Percentiles rank a stretch among this genome's conserved stretches.
Conservation (phyloP, 192 early-diverging fungal species). For the Gryganskiella cystojenkinii region DNA sequence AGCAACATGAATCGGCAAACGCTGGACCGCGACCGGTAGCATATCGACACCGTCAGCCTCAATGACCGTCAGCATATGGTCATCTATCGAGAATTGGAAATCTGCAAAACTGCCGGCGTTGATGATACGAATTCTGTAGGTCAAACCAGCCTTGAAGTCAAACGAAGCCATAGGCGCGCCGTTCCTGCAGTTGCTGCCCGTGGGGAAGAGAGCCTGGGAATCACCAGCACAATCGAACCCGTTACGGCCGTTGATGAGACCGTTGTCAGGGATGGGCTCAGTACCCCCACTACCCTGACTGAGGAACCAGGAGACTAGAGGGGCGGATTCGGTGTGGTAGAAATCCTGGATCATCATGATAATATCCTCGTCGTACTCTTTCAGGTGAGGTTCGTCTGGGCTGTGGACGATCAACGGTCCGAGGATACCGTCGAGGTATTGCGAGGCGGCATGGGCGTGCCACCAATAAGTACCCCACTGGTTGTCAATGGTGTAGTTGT, state of each 20-base stretch:
- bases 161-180: slow-evolving; percentile 28
- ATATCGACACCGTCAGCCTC: slow-evolving; percentile 55
- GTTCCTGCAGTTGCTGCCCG: slow-evolving; percentile 15
- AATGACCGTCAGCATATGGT: slow-evolving; percentile 49
- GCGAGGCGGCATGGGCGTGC: slow-evolving; percentile 53
- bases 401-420: slow-evolving; percentile 29
- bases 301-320: slow-evolving; percentile 46
- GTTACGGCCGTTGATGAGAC: slow-evolving; percentile 24
- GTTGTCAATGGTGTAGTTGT: slow-evolving; percentile 43
- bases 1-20: slow-evolving; percentile 52
- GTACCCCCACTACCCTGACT: slow-evolving; percentile 29
- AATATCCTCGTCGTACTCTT: slow-evolving; percentile 51
- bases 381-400: slow-evolving; percentile 34
- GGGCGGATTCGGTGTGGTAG: slow-evolving; percentile 28
- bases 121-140: slow-evolving; percentile 51
- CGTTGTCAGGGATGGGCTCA: slow-evolving; percentile 41
- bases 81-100: slow-evolving; percentile 56
- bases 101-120: slow-evolving; percentile 42
- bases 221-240: slow-evolving; percentile 28
- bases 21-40: slow-evolving; percentile 39
- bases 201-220: slow-evolving; percentile 20
- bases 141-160: slow-evolving; percentile 24
- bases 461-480: slow-evolving; percentile 62
- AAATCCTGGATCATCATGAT: slow-evolving; percentile 54
- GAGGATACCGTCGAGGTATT: slow-evolving; percentile 53